Base-by-base conservation (phyloP, 306 rosid species). In the Fragaria nilgerrensis region DNA sequence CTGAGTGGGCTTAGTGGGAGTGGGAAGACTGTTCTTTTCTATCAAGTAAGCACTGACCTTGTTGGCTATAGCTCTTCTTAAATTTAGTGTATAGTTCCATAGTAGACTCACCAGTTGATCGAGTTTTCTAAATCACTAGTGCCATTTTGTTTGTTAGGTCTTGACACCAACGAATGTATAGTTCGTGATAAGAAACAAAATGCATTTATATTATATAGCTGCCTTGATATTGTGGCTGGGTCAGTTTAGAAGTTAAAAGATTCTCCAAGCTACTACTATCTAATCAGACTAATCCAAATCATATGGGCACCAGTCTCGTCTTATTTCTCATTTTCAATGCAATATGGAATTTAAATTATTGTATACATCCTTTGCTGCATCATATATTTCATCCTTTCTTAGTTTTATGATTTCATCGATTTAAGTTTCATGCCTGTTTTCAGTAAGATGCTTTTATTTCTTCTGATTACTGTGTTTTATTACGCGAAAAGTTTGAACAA, bases 11-110 rank as follows among this genome's bases (percentile, higher is more conserved):
- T 92, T 45, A 83, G 85, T 71, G 98, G 98, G 15, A 82, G 93
- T 32, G 97, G 98, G 59, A 94, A 92, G 83, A 90, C 97, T 25
- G 87, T 86, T 83, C 74, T 94, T 58, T 94, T 89, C 87, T 92
- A 89, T 86, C 97, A 92, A 84, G 97, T 89, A 76, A 87, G 80
- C 56, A 12, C 39, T 19, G 76, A 19, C 15, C 0, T 73, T 39
- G 15, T 55, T 39, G 36, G 8, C 25, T 53, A 6, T 13, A 20
- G 13, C 41, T 70, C 25, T n/a, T 36, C 68, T 15, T 8, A 52
- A 20, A 16, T 37, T 37, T 50, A 16, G 39, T 9, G n/a, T 32
- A 39, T 12, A 39, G 52, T 7, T 25, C 1, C 43, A 19, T 17
- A 65, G 22, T 5, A 17, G 70, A 65, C 23, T 37, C 48, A 65